Conservation (phyloP, 2,329 filamentous ascomycete species). For the Lachnellula subtilissima region DNA sequence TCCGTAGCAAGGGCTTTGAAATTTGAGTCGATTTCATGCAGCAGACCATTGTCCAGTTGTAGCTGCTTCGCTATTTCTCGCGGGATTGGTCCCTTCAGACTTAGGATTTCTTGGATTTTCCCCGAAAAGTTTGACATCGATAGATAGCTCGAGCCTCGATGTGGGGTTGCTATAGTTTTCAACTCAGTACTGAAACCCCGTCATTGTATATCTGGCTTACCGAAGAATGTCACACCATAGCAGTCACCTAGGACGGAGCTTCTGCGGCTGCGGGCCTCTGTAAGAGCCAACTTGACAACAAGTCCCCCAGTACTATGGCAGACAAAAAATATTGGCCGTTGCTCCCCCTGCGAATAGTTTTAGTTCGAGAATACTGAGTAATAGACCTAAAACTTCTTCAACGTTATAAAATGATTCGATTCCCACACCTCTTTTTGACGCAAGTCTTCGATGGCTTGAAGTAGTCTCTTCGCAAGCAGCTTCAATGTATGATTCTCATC, state of each 20-base stretch:
- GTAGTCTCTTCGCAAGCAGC: background rate
- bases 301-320: conserved; percentile 6
- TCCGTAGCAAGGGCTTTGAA: conserved; percentile 10
- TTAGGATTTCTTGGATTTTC: background rate
- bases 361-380: background rate
- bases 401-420: background rate
- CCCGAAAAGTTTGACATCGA: conserved; percentile 1
- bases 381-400: background rate
- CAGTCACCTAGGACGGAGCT: conserved; percentile 3
- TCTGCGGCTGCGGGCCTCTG: background rate
- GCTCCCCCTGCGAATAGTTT: background rate
- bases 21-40: conserved; percentile 1
- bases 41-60: conserved; percentile 1
- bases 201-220: background rate
- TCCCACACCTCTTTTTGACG: background rate
- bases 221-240: conserved; percentile 8
- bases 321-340: conserved; percentile 6
- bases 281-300: conserved; percentile 5
- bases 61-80: background rate
- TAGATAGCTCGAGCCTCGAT: conserved; percentile 7
- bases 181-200: background rate
- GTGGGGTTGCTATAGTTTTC: conserved; percentile 3
- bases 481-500: conserved; percentile 4
- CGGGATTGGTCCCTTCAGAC: background rate
- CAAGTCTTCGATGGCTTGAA: conserved; percentile 1